phyloP scores from a whole-genome alignment of 2,329 filamentous ascomycete genomes.

The Arthrobotrys sinensis region DNA sequence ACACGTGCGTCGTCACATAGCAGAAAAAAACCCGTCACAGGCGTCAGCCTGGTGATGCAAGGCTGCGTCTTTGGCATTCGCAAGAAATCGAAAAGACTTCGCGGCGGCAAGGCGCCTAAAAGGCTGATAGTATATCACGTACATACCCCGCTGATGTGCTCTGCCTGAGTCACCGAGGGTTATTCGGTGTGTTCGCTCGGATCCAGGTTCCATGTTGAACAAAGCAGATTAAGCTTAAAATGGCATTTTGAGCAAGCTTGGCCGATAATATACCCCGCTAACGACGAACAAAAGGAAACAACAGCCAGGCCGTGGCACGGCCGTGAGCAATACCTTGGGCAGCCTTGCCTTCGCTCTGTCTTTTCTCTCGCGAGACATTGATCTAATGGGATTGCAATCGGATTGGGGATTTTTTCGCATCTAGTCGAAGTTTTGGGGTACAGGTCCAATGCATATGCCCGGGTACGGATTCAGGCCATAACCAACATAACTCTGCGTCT shows the following conservation, averaged over 20 bases:
- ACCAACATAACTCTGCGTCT: conserved; percentile 36
- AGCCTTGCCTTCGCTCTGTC: conserved; percentile 20
- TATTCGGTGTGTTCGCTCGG: conserved; percentile 5
- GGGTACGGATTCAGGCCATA: background rate
- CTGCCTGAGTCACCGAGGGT: conserved; percentile 34
- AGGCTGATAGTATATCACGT: conserved; percentile 41
- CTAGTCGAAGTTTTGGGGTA: background rate
- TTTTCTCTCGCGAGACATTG: background rate
- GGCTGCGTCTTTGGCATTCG: background rate
- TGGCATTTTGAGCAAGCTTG: conserved; percentile 35
- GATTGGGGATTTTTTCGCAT: background rate
- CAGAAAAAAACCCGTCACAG: conserved; percentile 31
- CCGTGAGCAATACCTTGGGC: conserved; percentile 36
- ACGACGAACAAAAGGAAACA: conserved; percentile 24
- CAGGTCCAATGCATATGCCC: background rate
- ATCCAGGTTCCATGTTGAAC: conserved; percentile 24
- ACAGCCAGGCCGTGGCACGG: conserved; percentile 5
- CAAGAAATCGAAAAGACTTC: background rate
- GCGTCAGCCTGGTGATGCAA: conserved; percentile 50
- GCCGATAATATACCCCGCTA: conserved; percentile 20
- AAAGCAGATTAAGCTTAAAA: conserved; percentile 39
- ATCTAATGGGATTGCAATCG: conserved; percentile 2
- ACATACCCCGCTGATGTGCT: background rate
- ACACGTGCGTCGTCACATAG: background rate
- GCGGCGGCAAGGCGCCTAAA: conserved; percentile 49